Percentiles rank a stretch among this genome's conserved stretches.
These are phyloP conservation scores for Beauveria pseudobassiana DNA, from an alignment of 2,329 filamentous ascomycete genomes.

Conservation along the genomic window DNA sequence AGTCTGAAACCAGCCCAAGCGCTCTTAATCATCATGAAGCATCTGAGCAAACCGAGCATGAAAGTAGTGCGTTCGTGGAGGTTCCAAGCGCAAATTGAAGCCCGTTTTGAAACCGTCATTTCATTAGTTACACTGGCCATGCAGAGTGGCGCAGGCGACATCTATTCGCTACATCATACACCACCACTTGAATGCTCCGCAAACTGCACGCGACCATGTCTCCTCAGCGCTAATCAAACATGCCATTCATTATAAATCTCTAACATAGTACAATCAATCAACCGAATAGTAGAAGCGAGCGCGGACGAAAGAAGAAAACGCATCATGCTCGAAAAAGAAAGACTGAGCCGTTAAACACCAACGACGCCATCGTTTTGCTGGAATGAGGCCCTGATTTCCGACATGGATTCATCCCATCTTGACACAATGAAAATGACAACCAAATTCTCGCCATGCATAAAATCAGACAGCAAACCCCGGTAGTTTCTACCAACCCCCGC, in stretches of 20 bases:
- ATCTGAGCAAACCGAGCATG: background rate
- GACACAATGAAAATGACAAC: constrained; percentile 13
- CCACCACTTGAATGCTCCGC: background rate
- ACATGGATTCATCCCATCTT: constrained; percentile 10
- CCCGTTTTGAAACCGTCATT: background rate
- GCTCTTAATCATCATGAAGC: background rate
- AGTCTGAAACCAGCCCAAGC: background rate
- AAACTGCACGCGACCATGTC: background rate
- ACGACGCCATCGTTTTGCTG: constrained; percentile 11
- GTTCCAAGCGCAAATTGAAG: background rate
- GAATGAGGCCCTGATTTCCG: constrained; percentile 3
- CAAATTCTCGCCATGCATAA: constrained; percentile 12
- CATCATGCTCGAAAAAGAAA: constrained; percentile 4
- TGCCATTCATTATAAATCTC: constrained; percentile 11
- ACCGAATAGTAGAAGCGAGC: background rate
- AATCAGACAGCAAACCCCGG: constrained; percentile 1
- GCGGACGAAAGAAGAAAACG: background rate
- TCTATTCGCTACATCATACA: background rate
- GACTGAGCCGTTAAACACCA: constrained; percentile 16
- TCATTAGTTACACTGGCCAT: background rate
- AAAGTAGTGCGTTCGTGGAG: background rate
- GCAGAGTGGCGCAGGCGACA: background rate
- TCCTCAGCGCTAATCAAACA: background rate
- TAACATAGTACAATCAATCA: constrained; percentile 12
- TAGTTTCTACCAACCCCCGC: background rate